Conservation (phyloP, 495 filamentous ascomycete species). For the Daldinia decipiens region DNA sequence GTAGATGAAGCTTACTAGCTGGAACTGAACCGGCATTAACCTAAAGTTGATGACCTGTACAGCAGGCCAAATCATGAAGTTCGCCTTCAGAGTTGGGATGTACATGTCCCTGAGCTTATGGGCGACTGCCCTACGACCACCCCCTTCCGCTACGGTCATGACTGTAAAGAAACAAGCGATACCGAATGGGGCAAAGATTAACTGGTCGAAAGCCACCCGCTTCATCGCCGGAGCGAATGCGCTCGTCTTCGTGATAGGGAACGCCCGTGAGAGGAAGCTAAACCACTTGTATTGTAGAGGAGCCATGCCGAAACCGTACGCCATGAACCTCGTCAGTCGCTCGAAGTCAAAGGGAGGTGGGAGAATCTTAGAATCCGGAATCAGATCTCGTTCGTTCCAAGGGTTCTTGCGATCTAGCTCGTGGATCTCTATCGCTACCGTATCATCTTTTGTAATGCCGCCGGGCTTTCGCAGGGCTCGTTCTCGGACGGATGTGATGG, state of each 20-base stretch:
- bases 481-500: slow-evolving; percentile 83
- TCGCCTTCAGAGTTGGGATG: slow-evolving; percentile 91
- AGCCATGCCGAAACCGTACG: slow-evolving; percentile 94
- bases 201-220: slow-evolving; percentile 90
- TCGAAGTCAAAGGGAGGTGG: slow-evolving; percentile 96
- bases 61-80: slow-evolving; percentile 94
- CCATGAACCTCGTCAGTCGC: slow-evolving; percentile 91
- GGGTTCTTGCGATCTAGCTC: slow-evolving; percentile 88
- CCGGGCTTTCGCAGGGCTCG: slow-evolving; percentile 69
- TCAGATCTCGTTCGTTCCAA: slow-evolving; percentile 70
- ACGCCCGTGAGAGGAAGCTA: slow-evolving; percentile 79
- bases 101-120: slow-evolving; percentile 95
- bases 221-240: slow-evolving; percentile 83
- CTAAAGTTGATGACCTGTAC: slow-evolving; percentile 98
- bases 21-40: slow-evolving; percentile 93
- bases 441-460: slow-evolving; percentile 68
- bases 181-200: slow-evolving; percentile 93
- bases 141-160: slow-evolving; percentile 97
- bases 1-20: slow-evolving; percentile 77
- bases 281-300: slow-evolving; percentile 99
- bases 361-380: slow-evolving; percentile 68
- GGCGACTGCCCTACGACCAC: slow-evolving; percentile 78
- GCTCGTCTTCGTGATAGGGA: slow-evolving; percentile 82
- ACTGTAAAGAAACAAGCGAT: slow-evolving; percentile 91
- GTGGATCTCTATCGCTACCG: slow-evolving; percentile 87